phyloP scores from a whole-genome alignment of 805 yeast species.

The Ogataea glucozyma region DNA sequence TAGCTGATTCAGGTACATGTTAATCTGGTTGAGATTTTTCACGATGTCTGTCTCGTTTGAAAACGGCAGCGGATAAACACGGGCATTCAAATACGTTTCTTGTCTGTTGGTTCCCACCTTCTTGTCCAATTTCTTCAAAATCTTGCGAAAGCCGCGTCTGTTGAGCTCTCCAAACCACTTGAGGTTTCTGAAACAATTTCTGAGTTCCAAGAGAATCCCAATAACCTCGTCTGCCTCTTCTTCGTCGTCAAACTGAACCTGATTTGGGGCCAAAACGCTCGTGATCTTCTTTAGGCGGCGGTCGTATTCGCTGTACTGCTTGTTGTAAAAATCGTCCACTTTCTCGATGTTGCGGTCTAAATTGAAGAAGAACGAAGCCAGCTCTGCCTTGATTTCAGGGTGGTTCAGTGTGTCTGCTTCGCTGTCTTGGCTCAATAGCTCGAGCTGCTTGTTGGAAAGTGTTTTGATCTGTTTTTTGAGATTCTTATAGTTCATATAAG shows the following conservation, averaged over 20 bases:
- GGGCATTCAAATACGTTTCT: constrained; percentile 57
- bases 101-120: constrained; percentile 65
- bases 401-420: constrained; percentile 39
- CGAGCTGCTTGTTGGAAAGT: constrained; percentile 48
- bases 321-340: constrained; percentile 77
- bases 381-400: constrained; percentile 44
- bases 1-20: constrained; percentile 51
- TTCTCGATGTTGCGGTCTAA: constrained; percentile 79
- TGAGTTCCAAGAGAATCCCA: constrained; percentile 70
- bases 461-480: constrained; percentile 78
- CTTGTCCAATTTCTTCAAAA: constrained; percentile 87
- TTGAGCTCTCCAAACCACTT: constrained; percentile 95
- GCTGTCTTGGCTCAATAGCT: constrained; percentile 27
- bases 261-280: constrained; percentile 38
- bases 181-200: constrained; percentile 74
- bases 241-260: constrained; percentile 35
- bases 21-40: constrained; percentile 52
- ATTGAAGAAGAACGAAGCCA: constrained; percentile 71
- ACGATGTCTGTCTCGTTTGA: constrained; percentile 68
- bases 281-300: constrained; percentile 59
- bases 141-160: constrained; percentile 85
- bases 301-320: constrained; percentile 71
- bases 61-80: constrained; percentile 74
- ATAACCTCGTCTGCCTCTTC: constrained; percentile 65
- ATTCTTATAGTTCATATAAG: constrained; percentile 82